Conservation (phyloP, 2,329 filamentous ascomycete genomes). For the Macroventuria anomochaeta region DNA sequence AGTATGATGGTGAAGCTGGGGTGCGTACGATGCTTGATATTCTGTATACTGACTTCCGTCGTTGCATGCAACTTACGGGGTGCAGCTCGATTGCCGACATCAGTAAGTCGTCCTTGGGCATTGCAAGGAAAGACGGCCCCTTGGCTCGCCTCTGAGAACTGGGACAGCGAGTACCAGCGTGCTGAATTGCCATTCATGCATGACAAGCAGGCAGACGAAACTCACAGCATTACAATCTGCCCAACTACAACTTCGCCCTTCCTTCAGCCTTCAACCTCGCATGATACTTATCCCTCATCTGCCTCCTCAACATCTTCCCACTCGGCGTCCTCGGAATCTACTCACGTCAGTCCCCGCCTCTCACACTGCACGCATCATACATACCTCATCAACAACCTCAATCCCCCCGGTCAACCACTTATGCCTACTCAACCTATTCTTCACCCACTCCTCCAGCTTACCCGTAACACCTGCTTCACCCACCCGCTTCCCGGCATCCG, state of each 20-base stretch:
- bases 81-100: constrained; percentile 48
- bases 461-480: constrained; percentile 22
- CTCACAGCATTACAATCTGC: too few relatives aligned
- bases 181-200: too few relatives aligned
- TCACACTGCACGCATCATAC: constrained; percentile 15
- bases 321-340: constrained; percentile 39
- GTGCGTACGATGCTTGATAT: constrained; percentile 12
- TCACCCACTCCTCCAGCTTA: constrained; percentile 34
- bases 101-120: constrained; percentile 39
- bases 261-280: constrained; percentile 27
- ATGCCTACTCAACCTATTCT: constrained; percentile 32
- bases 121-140: constrained; percentile 40
- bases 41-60: constrained; percentile 44
- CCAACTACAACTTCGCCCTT: constrained; percentile 31
- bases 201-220: too few relatives aligned
- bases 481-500: constrained; percentile 20
- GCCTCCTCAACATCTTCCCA: constrained; percentile 40
- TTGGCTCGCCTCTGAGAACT: constrained; percentile 38
- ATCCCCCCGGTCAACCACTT: constrained; percentile 43
- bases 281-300: constrained; percentile 40
- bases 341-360: background rate
- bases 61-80: constrained; percentile 51
- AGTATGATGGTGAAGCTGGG: constrained; percentile 3
- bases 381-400: constrained; percentile 37
- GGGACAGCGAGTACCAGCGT: background rate